Evolutionary conservation across 768 basidiomycete genomes (phyloP).

Genomic region (Daedaleopsis sinensis): DNA sequence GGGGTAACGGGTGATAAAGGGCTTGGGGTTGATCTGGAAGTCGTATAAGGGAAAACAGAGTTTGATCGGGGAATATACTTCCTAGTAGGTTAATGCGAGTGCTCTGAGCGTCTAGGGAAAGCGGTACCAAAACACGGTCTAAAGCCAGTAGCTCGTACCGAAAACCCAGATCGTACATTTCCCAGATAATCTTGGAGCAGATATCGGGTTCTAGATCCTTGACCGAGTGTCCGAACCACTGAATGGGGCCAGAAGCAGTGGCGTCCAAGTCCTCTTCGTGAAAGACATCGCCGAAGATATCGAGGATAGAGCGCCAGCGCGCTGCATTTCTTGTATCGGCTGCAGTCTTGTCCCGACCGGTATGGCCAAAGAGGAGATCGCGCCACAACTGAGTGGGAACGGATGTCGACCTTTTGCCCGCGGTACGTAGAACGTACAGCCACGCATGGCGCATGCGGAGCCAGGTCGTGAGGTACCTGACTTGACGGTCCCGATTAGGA

Average conservation of each 20-base stretch:
- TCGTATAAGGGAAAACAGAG: not conserved
- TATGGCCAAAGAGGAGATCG: not conserved
- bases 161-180: conserved; percentile 4
- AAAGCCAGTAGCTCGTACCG: conserved; percentile 1
- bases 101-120: too few relatives aligned
- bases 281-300: not conserved
- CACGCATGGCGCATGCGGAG: not conserved
- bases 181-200: not conserved
- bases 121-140: not conserved
- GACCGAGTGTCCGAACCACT: not conserved
- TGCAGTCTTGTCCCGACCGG: not conserved
- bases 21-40: too few relatives aligned
- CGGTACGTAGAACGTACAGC: not conserved
- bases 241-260: not conserved
- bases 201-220: too few relatives aligned
- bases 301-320: not conserved
- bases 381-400: conserved; percentile 3
- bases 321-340: not conserved
- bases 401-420: not conserved
- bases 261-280: not conserved
- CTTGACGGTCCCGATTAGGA: not conserved
- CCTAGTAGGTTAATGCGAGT: not conserved
- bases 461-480: not conserved
- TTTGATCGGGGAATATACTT: not conserved
- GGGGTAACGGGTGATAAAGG: too few relatives aligned